phyloP scores from a whole-genome alignment of 2,329 filamentous ascomycete species.

The Aschersonia sp. region DNA sequence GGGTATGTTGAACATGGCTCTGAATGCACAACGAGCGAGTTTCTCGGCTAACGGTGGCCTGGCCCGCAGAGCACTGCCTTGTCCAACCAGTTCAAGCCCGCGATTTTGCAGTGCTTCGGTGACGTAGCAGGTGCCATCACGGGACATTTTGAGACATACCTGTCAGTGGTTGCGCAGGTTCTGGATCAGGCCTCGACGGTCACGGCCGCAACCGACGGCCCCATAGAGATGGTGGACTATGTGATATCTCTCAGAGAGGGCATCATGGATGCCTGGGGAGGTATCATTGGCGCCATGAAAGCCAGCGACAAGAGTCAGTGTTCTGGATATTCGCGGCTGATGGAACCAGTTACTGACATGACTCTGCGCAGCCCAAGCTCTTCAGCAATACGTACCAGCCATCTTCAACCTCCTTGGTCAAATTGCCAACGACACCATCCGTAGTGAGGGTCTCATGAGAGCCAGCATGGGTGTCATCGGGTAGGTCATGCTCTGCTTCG shows the following conservation, averaged over 20 bases:
- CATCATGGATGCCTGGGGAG: slow-evolving; percentile 98
- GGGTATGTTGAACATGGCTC: slow-evolving; percentile 34
- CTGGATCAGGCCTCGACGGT: slow-evolving; percentile 85
- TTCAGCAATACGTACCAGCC: slow-evolving; percentile 65
- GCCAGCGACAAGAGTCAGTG: slow-evolving; percentile 59
- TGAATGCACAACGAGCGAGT: neutral
- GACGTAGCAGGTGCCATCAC: slow-evolving; percentile 93
- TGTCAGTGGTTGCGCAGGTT: slow-evolving; percentile 83
- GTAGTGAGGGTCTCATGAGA: slow-evolving; percentile 81
- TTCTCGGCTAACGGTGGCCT: neutral
- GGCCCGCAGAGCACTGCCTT: slow-evolving; percentile 56
- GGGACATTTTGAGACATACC: slow-evolving; percentile 82
- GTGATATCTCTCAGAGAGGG: slow-evolving; percentile 88
- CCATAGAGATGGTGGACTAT: slow-evolving; percentile 94
- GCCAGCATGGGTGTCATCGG: slow-evolving; percentile 97
- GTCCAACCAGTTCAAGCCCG: slow-evolving; percentile 93
- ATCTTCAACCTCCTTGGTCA: slow-evolving; percentile 79
- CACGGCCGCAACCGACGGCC: slow-evolving; percentile 61
- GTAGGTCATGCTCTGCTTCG: slow-evolving; percentile 34
- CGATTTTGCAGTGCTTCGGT: slow-evolving; percentile 94
- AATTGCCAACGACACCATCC: slow-evolving; percentile 69
- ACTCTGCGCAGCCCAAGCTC: slow-evolving; percentile 40
- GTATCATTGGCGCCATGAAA: slow-evolving; percentile 92
- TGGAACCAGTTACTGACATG: slow-evolving; percentile 11
- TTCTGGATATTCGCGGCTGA: neutral